Conservation (phyloP, 306 rosid species). For the Medicago lupulina region DNA sequence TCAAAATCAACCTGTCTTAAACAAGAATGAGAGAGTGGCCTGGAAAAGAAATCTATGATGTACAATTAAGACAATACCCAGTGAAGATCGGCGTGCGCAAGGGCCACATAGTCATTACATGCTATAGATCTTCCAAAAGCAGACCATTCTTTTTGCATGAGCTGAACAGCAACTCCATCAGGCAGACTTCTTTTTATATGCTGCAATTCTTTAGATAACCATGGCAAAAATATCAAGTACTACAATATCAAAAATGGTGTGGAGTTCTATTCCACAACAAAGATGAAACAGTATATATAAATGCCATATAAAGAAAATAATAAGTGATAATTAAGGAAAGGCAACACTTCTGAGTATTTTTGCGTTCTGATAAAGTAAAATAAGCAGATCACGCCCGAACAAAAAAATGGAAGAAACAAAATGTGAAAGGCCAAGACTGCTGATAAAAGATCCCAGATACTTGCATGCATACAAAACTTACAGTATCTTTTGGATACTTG, state of each 20-base stretch:
- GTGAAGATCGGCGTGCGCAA: not conserved
- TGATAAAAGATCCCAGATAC: not conserved
- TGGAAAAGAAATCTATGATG: not conserved
- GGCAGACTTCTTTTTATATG: not conserved
- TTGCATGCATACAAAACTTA: not conserved
- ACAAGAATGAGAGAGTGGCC: not conserved
- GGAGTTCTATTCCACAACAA: slow-evolving; percentile 1
- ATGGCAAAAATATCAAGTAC: slow-evolving; percentile 23
- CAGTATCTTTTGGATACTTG: too few species aligned
- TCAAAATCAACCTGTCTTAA: not conserved
- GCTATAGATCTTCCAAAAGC: not conserved
- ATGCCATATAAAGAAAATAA: not conserved
- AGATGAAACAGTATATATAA: not conserved
- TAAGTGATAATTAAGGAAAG: not conserved
- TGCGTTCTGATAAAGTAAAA: not conserved
- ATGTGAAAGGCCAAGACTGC: not conserved
- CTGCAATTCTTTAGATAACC: not conserved
- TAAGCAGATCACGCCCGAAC: not conserved
- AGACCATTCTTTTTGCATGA: not conserved
- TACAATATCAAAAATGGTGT: not conserved
- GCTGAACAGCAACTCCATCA: not conserved
- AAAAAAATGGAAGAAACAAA: not conserved
- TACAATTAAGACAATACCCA: not conserved
- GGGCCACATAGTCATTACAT: slow-evolving; percentile 3
- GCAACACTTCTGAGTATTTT: not conserved